A percentile compares a stretch with the other conserved stretches of the same genome.
Conservation (phyloP, 495 filamentous ascomycete genomes). For the Penicillium crystallinum region DNA sequence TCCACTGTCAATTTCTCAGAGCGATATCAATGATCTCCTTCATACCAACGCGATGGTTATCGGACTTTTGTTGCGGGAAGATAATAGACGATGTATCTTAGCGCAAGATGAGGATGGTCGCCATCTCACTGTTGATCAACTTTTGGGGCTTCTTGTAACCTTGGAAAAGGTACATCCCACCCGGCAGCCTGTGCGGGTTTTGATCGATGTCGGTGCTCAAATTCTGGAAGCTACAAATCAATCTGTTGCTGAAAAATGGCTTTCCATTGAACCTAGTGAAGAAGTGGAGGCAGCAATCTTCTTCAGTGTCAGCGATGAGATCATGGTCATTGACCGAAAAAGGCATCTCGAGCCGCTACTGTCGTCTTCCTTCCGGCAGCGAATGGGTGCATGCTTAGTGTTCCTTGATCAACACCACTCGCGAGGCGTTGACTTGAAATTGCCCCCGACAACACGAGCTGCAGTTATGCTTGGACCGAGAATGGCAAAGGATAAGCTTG, state of each 20-base stretch:
- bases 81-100: constrained; percentile 54
- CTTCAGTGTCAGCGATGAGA: constrained; percentile 41
- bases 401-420: constrained; percentile 77
- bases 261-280: constrained; percentile 6
- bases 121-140: constrained; percentile 14
- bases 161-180: constrained; percentile 33
- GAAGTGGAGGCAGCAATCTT: constrained; percentile 35
- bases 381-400: constrained; percentile 59
- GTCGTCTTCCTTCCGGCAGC: constrained; percentile 54
- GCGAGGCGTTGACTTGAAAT: constrained; percentile 64
- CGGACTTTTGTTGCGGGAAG: constrained; percentile 47
- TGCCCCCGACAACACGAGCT: constrained; percentile 56
- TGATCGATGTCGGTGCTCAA: constrained; percentile 72
- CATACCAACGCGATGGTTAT: constrained; percentile 65
- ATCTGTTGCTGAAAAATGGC: constrained; percentile 32
- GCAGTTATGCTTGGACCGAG: constrained; percentile 64
- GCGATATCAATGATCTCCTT: constrained; percentile 49
- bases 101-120: constrained; percentile 18
- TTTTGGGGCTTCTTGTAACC: constrained; percentile 42
- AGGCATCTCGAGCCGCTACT: constrained; percentile 47
- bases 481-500: constrained; percentile 61
- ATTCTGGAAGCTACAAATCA: constrained; percentile 59
- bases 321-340: constrained; percentile 42
- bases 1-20: constrained; percentile 50
- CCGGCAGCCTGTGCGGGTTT: constrained; percentile 51